Evolutionary conservation across 345 rosid genomes (phyloP).

Genomic region (Arabidopsis thaliana): TAIR10.1 NC_003070.9:24844001-24844500

Average conservation of each 20-base stretch:
- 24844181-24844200: neutral
- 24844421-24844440: too few relatives aligned
- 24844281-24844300: constrained; percentile 32
- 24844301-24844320: neutral
- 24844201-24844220: neutral
- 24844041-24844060: neutral
- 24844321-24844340: too few relatives aligned
- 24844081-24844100: neutral
- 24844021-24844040: too few relatives aligned
- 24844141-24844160: neutral
- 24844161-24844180: neutral
- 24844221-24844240: constrained; percentile 29
- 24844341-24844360: too few relatives aligned
- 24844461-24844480: too few relatives aligned
- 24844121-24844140: neutral
- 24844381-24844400: too few relatives aligned
- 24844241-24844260: constrained; percentile 32
- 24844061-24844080: neutral
- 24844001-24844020: neutral
- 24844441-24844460: too few relatives aligned
- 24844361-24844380: too few relatives aligned
- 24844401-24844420: too few relatives aligned
- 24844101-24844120: neutral
- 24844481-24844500: too few relatives aligned
- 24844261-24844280: constrained; percentile 22